Percentiles rank a stretch among this genome's conserved stretches.
Evolutionary conservation across 345 rosid genomes (phyloP).

Genomic region (Linum usitatissimum): DNA sequence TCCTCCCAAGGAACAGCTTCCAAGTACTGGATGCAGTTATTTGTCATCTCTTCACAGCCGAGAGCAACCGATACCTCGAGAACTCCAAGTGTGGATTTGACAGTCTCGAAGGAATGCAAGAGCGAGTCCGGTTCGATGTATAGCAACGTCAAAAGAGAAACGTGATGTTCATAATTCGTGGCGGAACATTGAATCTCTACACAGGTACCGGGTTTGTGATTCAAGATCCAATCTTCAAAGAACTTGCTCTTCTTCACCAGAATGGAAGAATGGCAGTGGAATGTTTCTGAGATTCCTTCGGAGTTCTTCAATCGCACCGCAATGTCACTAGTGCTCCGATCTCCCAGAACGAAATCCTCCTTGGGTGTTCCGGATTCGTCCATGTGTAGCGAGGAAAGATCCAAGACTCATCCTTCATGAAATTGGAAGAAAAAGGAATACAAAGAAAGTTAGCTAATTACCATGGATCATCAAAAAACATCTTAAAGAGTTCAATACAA

Average conservation of each 20-base stretch:
- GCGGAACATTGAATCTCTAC: slow-evolving; percentile 32
- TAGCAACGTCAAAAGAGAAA: slow-evolving; percentile 32
- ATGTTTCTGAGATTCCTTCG: slow-evolving; percentile 34
- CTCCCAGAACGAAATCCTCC: slow-evolving; percentile 28
- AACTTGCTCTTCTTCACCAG: slow-evolving; percentile 31
- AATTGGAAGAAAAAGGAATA: neutral
- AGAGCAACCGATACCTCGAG: slow-evolving; percentile 33
- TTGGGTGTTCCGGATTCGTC: slow-evolving; percentile 21
- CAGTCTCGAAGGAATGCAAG: slow-evolving; percentile 30
- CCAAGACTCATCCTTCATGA: slow-evolving; percentile 27
- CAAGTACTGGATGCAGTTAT: slow-evolving; percentile 36
- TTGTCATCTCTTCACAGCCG: slow-evolving; percentile 33
- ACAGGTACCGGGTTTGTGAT: slow-evolving; percentile 12
- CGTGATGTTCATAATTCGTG: slow-evolving; percentile 30
- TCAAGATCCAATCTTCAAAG: slow-evolving; percentile 28
- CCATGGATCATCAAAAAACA: no score
- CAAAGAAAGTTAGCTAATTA: no score
- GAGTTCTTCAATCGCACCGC: slow-evolving; percentile 22
- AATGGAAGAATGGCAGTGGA: slow-evolving; percentile 28
- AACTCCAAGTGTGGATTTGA: slow-evolving; percentile 36
- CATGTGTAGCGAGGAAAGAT: slow-evolving; percentile 19
- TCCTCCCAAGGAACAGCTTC: slow-evolving; percentile 55
- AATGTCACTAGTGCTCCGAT: slow-evolving; percentile 27
- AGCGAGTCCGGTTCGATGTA: slow-evolving; percentile 23
- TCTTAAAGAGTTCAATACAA: neutral